Percentiles rank a stretch among this genome's conserved stretches.
These are phyloP conservation scores for Debaryomyces hansenii DNA, from an alignment of 805 yeast genomes.

Conservation along the genomic window DNA sequence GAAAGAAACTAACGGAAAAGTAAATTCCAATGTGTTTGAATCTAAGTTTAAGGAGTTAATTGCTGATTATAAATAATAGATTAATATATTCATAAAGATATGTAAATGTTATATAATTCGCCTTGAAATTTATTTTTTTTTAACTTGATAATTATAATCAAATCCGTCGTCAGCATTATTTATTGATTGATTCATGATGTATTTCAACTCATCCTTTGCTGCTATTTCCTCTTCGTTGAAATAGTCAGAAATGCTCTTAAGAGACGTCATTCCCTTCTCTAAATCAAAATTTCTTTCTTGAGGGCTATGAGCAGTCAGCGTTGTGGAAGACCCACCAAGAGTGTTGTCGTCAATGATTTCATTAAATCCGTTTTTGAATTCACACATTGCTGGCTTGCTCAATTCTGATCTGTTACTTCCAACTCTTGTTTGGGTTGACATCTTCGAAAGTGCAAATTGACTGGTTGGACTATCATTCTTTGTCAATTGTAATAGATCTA, in stretches of 20 bases:
- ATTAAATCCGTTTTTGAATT: conserved; percentile 12
- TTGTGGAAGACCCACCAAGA: not conserved
- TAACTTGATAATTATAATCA: conserved; percentile 15
- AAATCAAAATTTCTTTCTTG: conserved; percentile 4
- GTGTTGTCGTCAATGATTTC: conserved; percentile 10
- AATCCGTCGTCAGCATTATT: conserved; percentile 10
- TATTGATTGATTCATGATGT: conserved; percentile 2
- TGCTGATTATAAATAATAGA: conserved; percentile 1
- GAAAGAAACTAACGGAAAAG: conserved; percentile 71
- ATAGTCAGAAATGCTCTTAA: not conserved
- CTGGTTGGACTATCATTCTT: not conserved
- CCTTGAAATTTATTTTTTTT: conserved; percentile 1
- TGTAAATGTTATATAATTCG: conserved; percentile 1
- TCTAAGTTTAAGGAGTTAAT: conserved; percentile 24
- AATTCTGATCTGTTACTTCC: conserved; percentile 11
- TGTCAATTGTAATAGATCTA: not conserved
- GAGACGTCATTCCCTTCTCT: conserved; percentile 2
- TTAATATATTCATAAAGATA: not conserved
- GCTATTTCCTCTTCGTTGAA: not conserved
- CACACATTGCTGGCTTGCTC: conserved; percentile 13
- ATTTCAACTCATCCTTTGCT: conserved; percentile 5
- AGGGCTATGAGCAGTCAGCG: not conserved
- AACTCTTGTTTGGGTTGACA: conserved; percentile 9
- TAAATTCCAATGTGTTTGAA: conserved; percentile 33
- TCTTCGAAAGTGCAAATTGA: conserved; percentile 1